Conservation (phyloP, 768 basidiomycete genomes). For the Boletus rubroflammeus region DNA sequence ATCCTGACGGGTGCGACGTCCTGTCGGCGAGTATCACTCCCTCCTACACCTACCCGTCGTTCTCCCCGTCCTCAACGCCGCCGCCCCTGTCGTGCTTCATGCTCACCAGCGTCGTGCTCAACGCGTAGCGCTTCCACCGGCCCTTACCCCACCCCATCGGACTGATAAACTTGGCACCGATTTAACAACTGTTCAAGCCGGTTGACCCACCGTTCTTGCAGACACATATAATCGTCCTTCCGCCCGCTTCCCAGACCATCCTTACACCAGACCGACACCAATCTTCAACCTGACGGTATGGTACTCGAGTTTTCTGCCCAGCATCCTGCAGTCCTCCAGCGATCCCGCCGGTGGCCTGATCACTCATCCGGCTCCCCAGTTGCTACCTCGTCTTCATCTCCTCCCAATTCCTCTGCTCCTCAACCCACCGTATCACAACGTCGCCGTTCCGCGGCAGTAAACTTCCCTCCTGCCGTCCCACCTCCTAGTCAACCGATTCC, state of each 20-base stretch:
- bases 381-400: conserved; percentile 33
- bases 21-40: conserved; percentile 5
- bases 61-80: neutral
- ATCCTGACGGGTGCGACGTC: conserved; percentile 13
- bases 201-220: conserved; percentile 5
- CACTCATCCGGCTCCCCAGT: conserved; percentile 15
- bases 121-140: conserved; percentile 7
- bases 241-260: neutral
- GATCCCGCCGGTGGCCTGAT: conserved; percentile 36
- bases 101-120: conserved; percentile 3
- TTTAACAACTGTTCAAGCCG: conserved; percentile 9
- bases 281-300: conserved; percentile 19
- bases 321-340: conserved; percentile 27
- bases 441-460: conserved; percentile 66
- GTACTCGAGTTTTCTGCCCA: conserved; percentile 30
- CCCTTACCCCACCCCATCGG: conserved; percentile 1
- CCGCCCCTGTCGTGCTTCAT: conserved; percentile 9
- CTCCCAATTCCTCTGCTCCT: conserved; percentile 29
- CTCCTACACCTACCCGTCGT: conserved; percentile 10
- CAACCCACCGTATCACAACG: conserved; percentile 39
- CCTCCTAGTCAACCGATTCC: conserved; percentile 77
- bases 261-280: neutral
- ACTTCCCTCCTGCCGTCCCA: conserved; percentile 62
- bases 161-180: conserved; percentile 16
- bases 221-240: neutral